Evolutionary conservation across 805 yeast species (phyloP), one percentile per base, ranked within the genome.

Genomic region (Soucietia sequanensis): DNA sequence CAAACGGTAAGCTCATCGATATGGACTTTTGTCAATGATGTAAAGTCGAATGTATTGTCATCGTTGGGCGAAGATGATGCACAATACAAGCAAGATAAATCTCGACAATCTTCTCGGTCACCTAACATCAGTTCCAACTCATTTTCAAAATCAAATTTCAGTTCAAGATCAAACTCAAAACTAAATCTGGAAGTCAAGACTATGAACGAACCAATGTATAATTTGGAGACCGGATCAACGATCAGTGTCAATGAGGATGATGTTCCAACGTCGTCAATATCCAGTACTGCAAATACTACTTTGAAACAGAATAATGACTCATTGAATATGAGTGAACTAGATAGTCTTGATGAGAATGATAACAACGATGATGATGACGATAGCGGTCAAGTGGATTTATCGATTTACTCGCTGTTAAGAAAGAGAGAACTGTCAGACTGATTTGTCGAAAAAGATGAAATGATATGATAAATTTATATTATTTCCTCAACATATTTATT

Each of bases 21-120:
- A 12, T 68, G 72, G 72, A 44, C 69, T 4, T 68, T 68, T 47
- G 69, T 68, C 15, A 65, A 61, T 39, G 72, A 68, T 34, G 64
- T 68, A 12, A 64, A 62, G 27, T 27, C 52, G 27, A 64, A 63
- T 39, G 65, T 64, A 6, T 41, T 58, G 16, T 46, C 58, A 10
- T 54, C 62, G 8, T 44, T 58, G 26, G 42, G 42, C 9, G 58
- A 52, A 23, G 47, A 46, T 15, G 41, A 34, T 13, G 22, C 16
- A 12, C 10, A 13, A 14, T n/a, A n/a, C n/a, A n/a, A n/a, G n/a
- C 3, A 13, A 4, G 11, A 10, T 4, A 27, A 27, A 14, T n/a
- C n/a, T n/a, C n/a, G n/a, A n/a, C n/a, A n/a, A n/a, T n/a, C n/a
- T n/a, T n/a, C n/a, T n/a, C n/a, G n/a, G n/a, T 8, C 8, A 8